These are phyloP conservation scores for Phlebiopsis gigantea DNA, from an alignment of 768 basidiomycete genomes.

Conservation along the genomic window DNA sequence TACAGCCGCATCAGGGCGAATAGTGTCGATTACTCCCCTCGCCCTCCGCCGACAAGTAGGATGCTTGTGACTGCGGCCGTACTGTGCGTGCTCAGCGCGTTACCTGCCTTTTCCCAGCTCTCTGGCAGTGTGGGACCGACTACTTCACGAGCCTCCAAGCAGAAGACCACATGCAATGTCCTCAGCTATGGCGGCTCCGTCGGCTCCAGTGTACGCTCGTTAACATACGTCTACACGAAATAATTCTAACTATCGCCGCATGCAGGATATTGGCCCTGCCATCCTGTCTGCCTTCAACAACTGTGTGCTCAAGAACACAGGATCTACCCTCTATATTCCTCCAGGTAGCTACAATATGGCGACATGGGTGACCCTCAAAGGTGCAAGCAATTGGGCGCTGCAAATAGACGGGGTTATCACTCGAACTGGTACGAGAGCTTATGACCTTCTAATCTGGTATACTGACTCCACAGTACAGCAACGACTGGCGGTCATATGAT, in stretches of 20 bases:
- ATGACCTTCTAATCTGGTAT: background rate
- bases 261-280: slow-evolving; percentile 23
- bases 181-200: slow-evolving; percentile 24
- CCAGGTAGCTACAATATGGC: slow-evolving; percentile 25
- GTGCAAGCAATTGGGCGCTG: slow-evolving; percentile 24
- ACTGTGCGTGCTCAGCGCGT: background rate
- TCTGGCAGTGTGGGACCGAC: slow-evolving; percentile 21
- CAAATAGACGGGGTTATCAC: slow-evolving; percentile 27
- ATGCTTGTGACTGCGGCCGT: background rate
- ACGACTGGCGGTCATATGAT: background rate
- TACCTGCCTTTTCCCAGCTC: slow-evolving; percentile 15
- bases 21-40: too few relatives aligned
- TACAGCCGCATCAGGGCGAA: too few relatives aligned
- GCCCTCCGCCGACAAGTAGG: background rate
- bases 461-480: background rate
- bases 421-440: slow-evolving; percentile 16
- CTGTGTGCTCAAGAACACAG: slow-evolving; percentile 22
- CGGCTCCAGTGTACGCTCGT: slow-evolving; percentile 17
- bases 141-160: slow-evolving; percentile 17
- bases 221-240: background rate
- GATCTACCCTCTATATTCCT: slow-evolving; percentile 20
- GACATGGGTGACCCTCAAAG: slow-evolving; percentile 25
- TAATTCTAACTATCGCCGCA: background rate
- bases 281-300: slow-evolving; percentile 23
- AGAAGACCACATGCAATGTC: slow-evolving; percentile 23